Conservation (phyloP, 2,329 filamentous ascomycete species). For the Tetracladium maxilliforme region DNA sequence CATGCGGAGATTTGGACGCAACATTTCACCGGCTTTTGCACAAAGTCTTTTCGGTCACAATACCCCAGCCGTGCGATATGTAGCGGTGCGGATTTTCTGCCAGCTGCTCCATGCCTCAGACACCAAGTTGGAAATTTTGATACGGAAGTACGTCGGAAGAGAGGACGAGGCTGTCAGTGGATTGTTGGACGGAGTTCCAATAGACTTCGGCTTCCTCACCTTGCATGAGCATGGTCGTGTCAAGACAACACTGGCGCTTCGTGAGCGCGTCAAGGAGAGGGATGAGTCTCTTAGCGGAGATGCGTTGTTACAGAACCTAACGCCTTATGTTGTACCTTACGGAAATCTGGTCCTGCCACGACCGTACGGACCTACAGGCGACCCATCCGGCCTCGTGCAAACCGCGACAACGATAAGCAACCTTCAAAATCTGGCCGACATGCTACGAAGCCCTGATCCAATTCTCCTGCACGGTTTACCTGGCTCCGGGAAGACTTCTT, state of each 20-base stretch:
- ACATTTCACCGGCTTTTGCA: conserved; percentile 52
- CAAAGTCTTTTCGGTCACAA: conserved; percentile 51
- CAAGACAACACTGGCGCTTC: too few relatives aligned
- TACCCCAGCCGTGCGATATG: conserved; percentile 52
- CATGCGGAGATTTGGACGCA: conserved; percentile 46
- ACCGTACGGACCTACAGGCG: conserved; percentile 30
- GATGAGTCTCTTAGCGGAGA: conserved; percentile 24
- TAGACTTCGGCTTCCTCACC: conserved; percentile 66
- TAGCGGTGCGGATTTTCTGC: conserved; percentile 71
- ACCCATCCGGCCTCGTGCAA: conserved; percentile 41
- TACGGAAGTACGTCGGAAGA: conserved; percentile 47
- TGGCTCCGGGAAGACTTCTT: conserved; percentile 80
- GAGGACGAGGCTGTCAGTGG: conserved; percentile 48
- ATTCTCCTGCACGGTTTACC: conserved; percentile 70
- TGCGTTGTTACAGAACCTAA: conserved; percentile 38
- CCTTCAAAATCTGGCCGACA: conserved; percentile 49
- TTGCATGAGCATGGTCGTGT: conserved; percentile 44
- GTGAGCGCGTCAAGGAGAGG: conserved; percentile 30
- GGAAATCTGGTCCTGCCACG: conserved; percentile 54
- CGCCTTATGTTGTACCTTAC: conserved; percentile 46
- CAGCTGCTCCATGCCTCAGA: conserved; percentile 70
- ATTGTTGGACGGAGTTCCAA: conserved; percentile 56
- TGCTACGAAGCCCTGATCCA: conserved; percentile 54
- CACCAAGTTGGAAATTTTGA: conserved; percentile 56
- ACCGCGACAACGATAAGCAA: conserved; percentile 65